Conservation (phyloP, 2,329 filamentous ascomycete species). For the Microcera coccophila region DNA sequence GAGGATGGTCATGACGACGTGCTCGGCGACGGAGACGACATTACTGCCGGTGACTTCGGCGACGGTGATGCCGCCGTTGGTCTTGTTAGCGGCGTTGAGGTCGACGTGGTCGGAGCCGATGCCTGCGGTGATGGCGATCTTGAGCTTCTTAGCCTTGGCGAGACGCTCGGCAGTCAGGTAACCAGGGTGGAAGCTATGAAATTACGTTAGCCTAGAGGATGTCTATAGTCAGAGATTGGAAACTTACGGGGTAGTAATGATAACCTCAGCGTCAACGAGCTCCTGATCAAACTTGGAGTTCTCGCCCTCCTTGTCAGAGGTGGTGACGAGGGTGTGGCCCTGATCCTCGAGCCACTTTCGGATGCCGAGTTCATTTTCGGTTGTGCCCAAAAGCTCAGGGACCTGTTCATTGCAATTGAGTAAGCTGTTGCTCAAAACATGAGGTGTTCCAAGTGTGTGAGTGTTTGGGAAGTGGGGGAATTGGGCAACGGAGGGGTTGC, state of each 20-base stretch:
- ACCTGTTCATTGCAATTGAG: slow-evolving; percentile 40
- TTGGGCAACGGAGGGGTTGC: background rate
- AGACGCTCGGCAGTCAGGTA: slow-evolving; percentile 96
- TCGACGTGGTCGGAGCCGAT: slow-evolving; percentile 99
- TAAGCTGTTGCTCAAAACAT: too few species aligned
- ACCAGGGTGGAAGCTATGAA: slow-evolving; percentile 83
- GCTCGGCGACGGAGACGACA: slow-evolving; percentile 97
- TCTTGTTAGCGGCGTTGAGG: slow-evolving; percentile 94
- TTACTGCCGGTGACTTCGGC: slow-evolving; percentile 98
- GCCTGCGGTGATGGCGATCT: slow-evolving; percentile 93
- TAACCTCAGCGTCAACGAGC: slow-evolving; percentile 93
- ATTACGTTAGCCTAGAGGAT: slow-evolving; percentile 1
- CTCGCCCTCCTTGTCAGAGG: slow-evolving; percentile 94
- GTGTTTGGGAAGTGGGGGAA: too few species aligned
- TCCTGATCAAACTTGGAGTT: slow-evolving; percentile 92
- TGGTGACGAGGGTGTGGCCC: slow-evolving; percentile 94
- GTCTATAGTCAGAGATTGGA: background rate
- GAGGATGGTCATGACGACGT: slow-evolving; percentile 99
- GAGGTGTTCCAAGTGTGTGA: too few species aligned
- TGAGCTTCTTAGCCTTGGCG: slow-evolving; percentile 97
- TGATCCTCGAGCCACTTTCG: slow-evolving; percentile 97
- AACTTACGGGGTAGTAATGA: slow-evolving; percentile 90
- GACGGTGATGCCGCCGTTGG: slow-evolving; percentile 95
- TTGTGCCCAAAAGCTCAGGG: slow-evolving; percentile 85
- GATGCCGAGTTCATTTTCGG: slow-evolving; percentile 96